phyloP scores from a whole-genome alignment of 495 filamentous ascomycete species.

The Recurvomyces mirabilis region DNA sequence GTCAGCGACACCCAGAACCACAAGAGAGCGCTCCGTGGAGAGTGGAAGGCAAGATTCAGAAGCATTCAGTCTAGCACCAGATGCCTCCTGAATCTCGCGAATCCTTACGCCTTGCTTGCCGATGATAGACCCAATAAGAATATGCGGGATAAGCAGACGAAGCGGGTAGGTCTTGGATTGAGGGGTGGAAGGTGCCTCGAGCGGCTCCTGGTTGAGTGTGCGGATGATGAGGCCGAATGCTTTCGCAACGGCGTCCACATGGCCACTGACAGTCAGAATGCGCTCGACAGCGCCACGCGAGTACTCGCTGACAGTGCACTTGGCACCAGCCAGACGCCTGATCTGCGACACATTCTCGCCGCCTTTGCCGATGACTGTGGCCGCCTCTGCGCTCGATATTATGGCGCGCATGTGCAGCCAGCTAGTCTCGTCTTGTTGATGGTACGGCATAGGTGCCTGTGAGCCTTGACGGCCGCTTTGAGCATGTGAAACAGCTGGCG shows the following conservation, averaged over 20 bases:
- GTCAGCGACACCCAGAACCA: conserved; percentile 43
- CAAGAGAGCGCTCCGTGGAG: conserved; percentile 92
- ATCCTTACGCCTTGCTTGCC: conserved; percentile 91
- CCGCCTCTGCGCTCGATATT: conserved; percentile 92
- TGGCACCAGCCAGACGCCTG: conserved; percentile 78
- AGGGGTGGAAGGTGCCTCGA: conserved; percentile 71
- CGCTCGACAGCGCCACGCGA: conserved; percentile 91
- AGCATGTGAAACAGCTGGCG: conserved; percentile 44
- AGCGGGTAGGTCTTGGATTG: conserved; percentile 96
- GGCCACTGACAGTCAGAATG: conserved; percentile 90
- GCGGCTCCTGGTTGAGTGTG: conserved; percentile 90
- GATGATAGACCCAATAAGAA: conserved; percentile 97
- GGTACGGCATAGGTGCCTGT: conserved; percentile 40
- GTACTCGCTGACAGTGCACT: conserved; percentile 98
- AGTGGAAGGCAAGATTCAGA: conserved; percentile 88
- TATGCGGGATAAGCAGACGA: conserved; percentile 88
- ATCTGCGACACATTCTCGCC: conserved; percentile 97
- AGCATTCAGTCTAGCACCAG: conserved; percentile 89
- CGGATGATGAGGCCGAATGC: conserved; percentile 97
- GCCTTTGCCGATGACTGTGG: conserved; percentile 95
- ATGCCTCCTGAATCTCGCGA: conserved; percentile 96
- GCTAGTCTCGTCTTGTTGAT: conserved; percentile 70
- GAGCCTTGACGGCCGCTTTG: conserved; percentile 30
- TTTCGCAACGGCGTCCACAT: conserved; percentile 93
- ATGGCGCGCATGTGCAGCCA: conserved; percentile 96